Evolutionary conservation across 2,329 filamentous ascomycete genomes (phyloP), one percentile per base, ranked within the genome.

Genomic region (Pseudocercospora vitis): DNA sequence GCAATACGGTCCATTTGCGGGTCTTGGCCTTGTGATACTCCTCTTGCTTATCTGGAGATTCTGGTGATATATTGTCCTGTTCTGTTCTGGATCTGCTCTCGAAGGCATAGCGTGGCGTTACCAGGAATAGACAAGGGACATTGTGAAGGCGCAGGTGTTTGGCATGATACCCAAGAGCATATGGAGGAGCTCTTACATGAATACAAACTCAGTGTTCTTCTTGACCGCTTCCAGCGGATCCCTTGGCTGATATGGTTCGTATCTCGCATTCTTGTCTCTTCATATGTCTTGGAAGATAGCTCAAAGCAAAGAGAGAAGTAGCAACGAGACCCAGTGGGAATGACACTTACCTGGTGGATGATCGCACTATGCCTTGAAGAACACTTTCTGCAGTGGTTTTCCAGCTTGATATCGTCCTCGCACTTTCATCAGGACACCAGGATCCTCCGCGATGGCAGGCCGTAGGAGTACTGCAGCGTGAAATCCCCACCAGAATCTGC

Each of bases 41-140:
- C 71, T 96, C 59, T 91, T 97, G 73, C 75, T 97, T 58, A 95
- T 88, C 81, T 92, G 90, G 87, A 84, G 91, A 59, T 96, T 97
- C 76, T 95, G 96, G 73, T 96, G 70, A 58, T 24, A 28, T 40
- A 33, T 54, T 51, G 40, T 37, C 14, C 24, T 18, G 12, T 49
- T 35, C 35, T 24, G 32, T 39, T 2, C 6, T 50, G 11, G 26
- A 35, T 48, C 29, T 46, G 19, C 57, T 52, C 48, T 52, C 52
- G 47, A 35, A 53, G 52, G 62, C 59, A 64, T 62, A 59, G 60
- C 58, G 55, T 52, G 55, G 62, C 62, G 61, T 61, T 58, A 45
- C 46, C 52, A 40, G 55, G 58, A 46, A 50, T 48, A 53, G 42
- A 45, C 47, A 52, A 48, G 45, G 50, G 53, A 32, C 33, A 54